Evolutionary conservation across 2,329 filamentous ascomycete genomes (phyloP).

Genomic region (Sclerotinia minor): DNA sequence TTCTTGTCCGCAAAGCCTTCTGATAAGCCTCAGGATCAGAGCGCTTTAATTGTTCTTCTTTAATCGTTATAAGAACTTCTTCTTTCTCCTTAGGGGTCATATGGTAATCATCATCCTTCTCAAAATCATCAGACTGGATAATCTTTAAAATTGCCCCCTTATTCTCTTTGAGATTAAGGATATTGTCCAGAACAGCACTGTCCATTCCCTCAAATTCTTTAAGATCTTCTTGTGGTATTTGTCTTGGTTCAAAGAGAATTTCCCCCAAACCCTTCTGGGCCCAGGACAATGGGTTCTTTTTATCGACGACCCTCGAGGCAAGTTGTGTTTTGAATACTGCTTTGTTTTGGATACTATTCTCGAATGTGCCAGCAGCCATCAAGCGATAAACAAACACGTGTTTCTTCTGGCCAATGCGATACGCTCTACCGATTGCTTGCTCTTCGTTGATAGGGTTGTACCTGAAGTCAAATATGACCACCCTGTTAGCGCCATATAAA

Average conservation of each 20-base stretch:
- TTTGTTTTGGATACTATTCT: conserved; percentile 71
- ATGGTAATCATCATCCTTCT: conserved; percentile 64
- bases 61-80: conserved; percentile 52
- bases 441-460: conserved; percentile 82
- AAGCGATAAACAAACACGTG: conserved; percentile 84
- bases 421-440: conserved; percentile 83
- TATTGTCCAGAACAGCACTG: conserved; percentile 57
- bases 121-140: conserved; percentile 70
- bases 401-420: conserved; percentile 80
- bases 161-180: not conserved
- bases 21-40: conserved; percentile 33
- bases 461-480: conserved; percentile 80
- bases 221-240: conserved; percentile 54
- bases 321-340: conserved; percentile 82
- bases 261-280: conserved; percentile 56
- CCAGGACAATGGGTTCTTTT: conserved; percentile 71
- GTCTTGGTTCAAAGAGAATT: conserved; percentile 60
- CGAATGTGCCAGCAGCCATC: conserved; percentile 74
- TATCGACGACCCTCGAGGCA: conserved; percentile 77
- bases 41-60: conserved; percentile 41
- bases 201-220: conserved; percentile 59
- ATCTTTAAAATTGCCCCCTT: conserved; percentile 53
- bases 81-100: conserved; percentile 62
- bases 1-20: conserved; percentile 11
- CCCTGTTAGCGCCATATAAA: conserved; percentile 78